phyloP scores from a whole-genome alignment of 805 yeast genomes.

The Lachancea meyersii region DNA sequence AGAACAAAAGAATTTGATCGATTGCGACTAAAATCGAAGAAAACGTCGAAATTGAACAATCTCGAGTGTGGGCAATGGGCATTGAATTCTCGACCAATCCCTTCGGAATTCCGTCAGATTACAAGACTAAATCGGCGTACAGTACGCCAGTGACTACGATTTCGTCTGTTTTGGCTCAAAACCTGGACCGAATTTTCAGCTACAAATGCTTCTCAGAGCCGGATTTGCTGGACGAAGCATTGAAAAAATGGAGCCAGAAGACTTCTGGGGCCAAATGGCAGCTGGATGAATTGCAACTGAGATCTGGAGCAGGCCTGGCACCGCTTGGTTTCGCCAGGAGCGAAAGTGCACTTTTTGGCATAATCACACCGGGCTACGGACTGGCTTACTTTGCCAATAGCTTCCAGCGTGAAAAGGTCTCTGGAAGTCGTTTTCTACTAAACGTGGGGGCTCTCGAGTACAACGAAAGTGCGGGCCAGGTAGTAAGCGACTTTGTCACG shows the following conservation, averaged over 20 bases:
- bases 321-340: slow-evolving; percentile 58
- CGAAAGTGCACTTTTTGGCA: slow-evolving; percentile 32
- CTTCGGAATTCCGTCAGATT: slow-evolving; percentile 58
- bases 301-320: slow-evolving; percentile 78
- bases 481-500: slow-evolving; percentile 58
- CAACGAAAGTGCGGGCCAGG: slow-evolving; percentile 44
- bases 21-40: not conserved
- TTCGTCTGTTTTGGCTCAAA: slow-evolving; percentile 47
- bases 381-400: slow-evolving; percentile 62
- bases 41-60: too few relatives aligned
- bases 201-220: slow-evolving; percentile 63
- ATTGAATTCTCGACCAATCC: slow-evolving; percentile 40
- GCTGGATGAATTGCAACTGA: slow-evolving; percentile 49
- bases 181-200: slow-evolving; percentile 52
- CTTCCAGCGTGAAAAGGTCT: slow-evolving; percentile 35
- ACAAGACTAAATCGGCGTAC: slow-evolving; percentile 43
- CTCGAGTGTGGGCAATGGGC: slow-evolving; percentile 10
- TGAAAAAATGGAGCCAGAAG: slow-evolving; percentile 50
- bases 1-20: not conserved
- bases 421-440: slow-evolving; percentile 53
- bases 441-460: slow-evolving; percentile 74
- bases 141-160: slow-evolving; percentile 51
- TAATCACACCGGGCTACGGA: slow-evolving; percentile 60
- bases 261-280: slow-evolving; percentile 7
- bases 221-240: slow-evolving; percentile 51